Conservation (phyloP, 2,329 filamentous ascomycete genomes). For the Paraphoma sp. region DNA sequence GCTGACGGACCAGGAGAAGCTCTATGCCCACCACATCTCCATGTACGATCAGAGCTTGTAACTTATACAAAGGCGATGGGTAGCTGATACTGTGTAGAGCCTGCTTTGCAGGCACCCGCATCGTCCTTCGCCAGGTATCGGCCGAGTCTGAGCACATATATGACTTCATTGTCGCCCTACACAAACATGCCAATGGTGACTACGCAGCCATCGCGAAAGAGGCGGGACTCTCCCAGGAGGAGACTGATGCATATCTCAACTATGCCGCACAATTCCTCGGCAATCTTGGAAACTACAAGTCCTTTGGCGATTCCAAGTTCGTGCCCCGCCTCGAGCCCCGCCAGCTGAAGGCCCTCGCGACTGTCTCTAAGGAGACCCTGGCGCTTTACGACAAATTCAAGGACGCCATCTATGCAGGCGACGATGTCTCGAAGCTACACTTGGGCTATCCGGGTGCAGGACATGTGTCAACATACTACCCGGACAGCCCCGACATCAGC, state of each 20-base stretch:
- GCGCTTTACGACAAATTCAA: conserved; percentile 54
- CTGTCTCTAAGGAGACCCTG: conserved; percentile 47
- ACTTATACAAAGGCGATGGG: no score
- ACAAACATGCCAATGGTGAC: conserved; percentile 56
- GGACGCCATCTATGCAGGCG: conserved; percentile 53
- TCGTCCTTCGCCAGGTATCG: conserved; percentile 61
- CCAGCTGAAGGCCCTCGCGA: conserved; percentile 54
- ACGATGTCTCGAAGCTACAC: conserved; percentile 52
- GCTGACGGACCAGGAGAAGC: conserved; percentile 76
- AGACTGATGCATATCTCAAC: conserved; percentile 47
- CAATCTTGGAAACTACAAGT: conserved; percentile 63
- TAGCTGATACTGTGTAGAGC: conserved; percentile 39
- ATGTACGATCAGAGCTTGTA: conserved; percentile 28
- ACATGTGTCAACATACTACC: conserved; percentile 59
- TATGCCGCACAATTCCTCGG: conserved; percentile 57
- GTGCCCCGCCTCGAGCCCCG: conserved; percentile 54
- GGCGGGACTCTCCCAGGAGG: conserved; percentile 48
- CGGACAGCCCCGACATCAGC: conserved; percentile 56
- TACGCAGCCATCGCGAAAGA: conserved; percentile 55
- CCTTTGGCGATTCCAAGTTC: conserved; percentile 59
- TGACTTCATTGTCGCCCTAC: conserved; percentile 61
- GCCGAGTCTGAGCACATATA: conserved; percentile 60
- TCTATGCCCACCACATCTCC: conserved; percentile 78
- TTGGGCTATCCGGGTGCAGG: conserved; percentile 58
- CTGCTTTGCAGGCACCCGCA: conserved; percentile 57